These are phyloP conservation scores for Termitomyces sp. DNA, from an alignment of 768 basidiomycete species.

Conservation along the genomic window DNA sequence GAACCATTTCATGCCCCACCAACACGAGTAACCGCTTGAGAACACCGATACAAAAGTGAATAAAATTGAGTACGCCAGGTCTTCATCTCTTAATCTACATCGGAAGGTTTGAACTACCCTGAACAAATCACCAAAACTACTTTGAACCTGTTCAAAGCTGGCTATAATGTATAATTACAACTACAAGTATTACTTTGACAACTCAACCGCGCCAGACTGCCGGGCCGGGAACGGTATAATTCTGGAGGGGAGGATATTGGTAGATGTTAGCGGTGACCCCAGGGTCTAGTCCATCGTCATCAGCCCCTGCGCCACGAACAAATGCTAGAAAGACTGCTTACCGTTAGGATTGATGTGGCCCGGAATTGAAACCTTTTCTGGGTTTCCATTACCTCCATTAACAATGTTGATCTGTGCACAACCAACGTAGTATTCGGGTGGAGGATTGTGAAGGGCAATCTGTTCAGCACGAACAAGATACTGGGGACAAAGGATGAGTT, in stretches of 20 bases:
- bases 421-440: slow-evolving; percentile 39
- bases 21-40: too few species aligned
- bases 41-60: too few species aligned
- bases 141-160: background rate
- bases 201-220: slow-evolving; percentile 16
- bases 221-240: slow-evolving; percentile 28
- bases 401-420: slow-evolving; percentile 36
- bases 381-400: slow-evolving; percentile 33
- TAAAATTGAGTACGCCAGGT: background rate
- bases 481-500: slow-evolving; percentile 10
- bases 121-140: background rate
- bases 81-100: background rate
- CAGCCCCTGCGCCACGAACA: background rate
- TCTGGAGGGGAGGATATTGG: slow-evolving; percentile 22
- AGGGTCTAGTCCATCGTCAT: slow-evolving; percentile 20
- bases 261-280: slow-evolving; percentile 38
- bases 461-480: slow-evolving; percentile 35
- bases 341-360: slow-evolving; percentile 30
- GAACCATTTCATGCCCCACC: too few species aligned
- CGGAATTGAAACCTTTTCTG: slow-evolving; percentile 36
- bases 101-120: background rate
- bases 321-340: background rate
- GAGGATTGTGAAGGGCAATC: slow-evolving; percentile 32
- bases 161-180: background rate
- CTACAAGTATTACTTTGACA: background rate